Evolutionary conservation across 2,329 filamentous ascomycete genomes (phyloP).

Genomic region (Coniochaeta sp.): DNA sequence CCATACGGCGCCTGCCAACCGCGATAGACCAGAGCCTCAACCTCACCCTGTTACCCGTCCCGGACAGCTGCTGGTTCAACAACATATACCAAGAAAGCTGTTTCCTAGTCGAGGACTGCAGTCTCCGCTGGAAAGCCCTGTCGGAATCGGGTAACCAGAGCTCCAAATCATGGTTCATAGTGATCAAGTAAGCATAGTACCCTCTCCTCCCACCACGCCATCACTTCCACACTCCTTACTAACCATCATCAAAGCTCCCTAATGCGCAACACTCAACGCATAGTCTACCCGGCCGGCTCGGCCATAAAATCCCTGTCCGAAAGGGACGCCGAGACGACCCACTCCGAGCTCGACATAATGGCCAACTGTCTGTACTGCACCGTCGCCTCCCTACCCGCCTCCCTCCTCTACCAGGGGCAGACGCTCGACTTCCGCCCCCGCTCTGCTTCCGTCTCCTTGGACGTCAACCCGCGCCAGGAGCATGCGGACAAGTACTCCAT

Average conservation of each 20-base stretch:
- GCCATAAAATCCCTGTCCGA: conserved; percentile 9
- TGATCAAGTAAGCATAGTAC: conserved; percentile 21
- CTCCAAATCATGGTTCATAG: conserved; percentile 29
- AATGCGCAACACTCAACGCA: conserved; percentile 27
- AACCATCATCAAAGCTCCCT: conserved; percentile 16
- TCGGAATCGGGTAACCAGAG: conserved; percentile 22
- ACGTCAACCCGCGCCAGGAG: conserved; percentile 13
- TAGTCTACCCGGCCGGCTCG: conserved; percentile 20
- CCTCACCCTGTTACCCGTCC: conserved; percentile 26
- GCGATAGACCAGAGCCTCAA: conserved; percentile 28
- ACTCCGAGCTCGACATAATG: conserved; percentile 20
- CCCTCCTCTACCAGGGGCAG: conserved; percentile 21
- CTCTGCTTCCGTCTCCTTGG: conserved; percentile 4
- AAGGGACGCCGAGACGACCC: conserved; percentile 9
- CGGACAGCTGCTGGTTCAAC: conserved; percentile 26
- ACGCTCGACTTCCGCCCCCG: conserved; percentile 19
- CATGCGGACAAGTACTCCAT: conserved; percentile 24
- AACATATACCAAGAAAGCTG: conserved; percentile 17
- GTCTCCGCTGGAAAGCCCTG: conserved; percentile 23
- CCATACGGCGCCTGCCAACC: conserved; percentile 27
- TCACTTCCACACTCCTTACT: not conserved
- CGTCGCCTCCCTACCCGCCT: conserved; percentile 18
- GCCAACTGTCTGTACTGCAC: conserved; percentile 24
- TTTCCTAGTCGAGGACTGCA: conserved; percentile 22
- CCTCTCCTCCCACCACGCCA: not conserved